Conservation (phyloP, 1,284 basidiomycete genomes). For the Ceratobasidium sp. region DNA sequence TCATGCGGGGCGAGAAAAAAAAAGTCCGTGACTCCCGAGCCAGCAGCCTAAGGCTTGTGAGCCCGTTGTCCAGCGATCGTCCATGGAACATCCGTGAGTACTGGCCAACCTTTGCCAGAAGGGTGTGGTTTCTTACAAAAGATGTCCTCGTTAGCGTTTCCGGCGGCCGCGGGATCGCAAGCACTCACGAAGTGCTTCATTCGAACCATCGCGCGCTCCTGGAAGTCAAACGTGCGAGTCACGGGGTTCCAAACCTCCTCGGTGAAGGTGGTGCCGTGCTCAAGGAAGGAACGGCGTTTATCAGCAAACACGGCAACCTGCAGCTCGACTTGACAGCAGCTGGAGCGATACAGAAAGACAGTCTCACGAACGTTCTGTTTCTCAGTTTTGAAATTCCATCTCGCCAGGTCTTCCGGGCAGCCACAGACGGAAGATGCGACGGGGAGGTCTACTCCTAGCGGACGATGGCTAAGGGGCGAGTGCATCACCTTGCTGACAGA, state of each 20-base stretch:
- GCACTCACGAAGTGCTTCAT: constrained; percentile 4
- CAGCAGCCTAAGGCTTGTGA: too few relatives aligned
- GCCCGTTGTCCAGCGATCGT: too few relatives aligned
- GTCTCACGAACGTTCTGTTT: background rate
- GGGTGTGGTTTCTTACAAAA: too few relatives aligned
- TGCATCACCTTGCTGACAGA: background rate
- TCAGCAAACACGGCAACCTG: background rate
- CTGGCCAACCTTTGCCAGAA: too few relatives aligned
- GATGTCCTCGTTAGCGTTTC: too few relatives aligned
- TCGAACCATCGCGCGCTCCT: background rate
- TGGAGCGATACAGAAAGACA: constrained; percentile 1
- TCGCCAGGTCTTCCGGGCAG: background rate
- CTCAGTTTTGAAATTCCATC: background rate
- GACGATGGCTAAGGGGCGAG: background rate
- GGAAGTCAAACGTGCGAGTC: background rate
- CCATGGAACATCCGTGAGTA: too few relatives aligned
- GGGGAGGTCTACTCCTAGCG: background rate
- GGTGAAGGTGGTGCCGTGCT: background rate
- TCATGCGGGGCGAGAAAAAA: too few relatives aligned
- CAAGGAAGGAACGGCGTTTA: background rate
- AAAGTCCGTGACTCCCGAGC: too few relatives aligned
- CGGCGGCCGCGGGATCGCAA: too few relatives aligned
- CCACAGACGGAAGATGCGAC: background rate
- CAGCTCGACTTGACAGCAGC: constrained; percentile 6
- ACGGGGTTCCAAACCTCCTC: background rate